Evolutionary conservation across 495 filamentous ascomycete genomes (phyloP), one percentile per base, ranked within the genome.

Genomic region (Aspergillus heteromorphus): DNA sequence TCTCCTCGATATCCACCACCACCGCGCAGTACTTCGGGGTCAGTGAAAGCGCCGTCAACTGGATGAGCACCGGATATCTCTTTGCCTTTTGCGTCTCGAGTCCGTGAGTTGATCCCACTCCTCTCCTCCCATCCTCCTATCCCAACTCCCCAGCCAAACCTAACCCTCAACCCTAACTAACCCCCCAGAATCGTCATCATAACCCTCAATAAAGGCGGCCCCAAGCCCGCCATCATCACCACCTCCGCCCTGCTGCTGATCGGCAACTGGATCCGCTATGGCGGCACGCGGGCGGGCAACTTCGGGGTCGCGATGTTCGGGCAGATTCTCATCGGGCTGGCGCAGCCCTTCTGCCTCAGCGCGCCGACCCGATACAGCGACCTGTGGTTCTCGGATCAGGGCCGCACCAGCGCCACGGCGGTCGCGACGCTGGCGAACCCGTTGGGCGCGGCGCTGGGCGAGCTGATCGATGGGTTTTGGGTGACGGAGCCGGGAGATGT

Each of bases 231-330:
- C 50, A 91, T 97, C 65, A 73, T 95, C 41, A 76, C 66, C 36
- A 79, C 89, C 3, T 86, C 89, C 13, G 63, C 83, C 4, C 79
- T 98, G 16, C 74, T 90, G 14, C 77, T 97, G 2, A 60, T 84
- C 0, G 93, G 92, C 1, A 96, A 95, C 73, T 96, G 92, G 91
- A 83, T 98, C 60, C 87, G 93, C 54, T 96, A 92, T 73, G 89
- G 80, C 1, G 91, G 90, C 53, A 85, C 88, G 4, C 78, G 79
- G 59, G 75, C 81, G 1, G 70, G 81, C 19, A 79, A 81, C 31
- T 96, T 89, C 60, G 84, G 86, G 9, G 78, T 88, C 18, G 87
- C 89, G 40, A 89, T 97, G 86, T 86, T 96, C 67, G 93, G 92
- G n/a, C 93, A 98, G 73, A 86, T 97, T 70, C 71, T 98, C 16